Conservation (phyloP, 257 asterid species). For the Solanum dulcamara region DNA sequence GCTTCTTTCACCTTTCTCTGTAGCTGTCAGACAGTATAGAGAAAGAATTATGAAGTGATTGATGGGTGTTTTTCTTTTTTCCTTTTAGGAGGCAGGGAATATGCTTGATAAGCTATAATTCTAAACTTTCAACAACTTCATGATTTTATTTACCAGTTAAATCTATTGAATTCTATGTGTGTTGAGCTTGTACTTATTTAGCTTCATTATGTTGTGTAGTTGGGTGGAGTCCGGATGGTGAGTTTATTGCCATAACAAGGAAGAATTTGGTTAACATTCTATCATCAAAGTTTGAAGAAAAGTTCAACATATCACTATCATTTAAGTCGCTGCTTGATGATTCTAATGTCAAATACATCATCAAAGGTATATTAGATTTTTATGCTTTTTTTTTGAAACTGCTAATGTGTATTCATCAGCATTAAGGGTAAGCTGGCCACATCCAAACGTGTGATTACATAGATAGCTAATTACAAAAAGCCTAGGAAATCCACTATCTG, state of each 20-base stretch:
- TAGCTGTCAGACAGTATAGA: background rate
- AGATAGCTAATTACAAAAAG: too few relatives aligned
- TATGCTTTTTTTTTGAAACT: too few relatives aligned
- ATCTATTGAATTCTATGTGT: background rate
- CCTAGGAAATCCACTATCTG: too few relatives aligned
- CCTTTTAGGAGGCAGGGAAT: background rate
- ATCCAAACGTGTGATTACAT: too few relatives aligned
- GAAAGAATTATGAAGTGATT: background rate
- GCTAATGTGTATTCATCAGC: too few relatives aligned
- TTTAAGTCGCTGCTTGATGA: slow-evolving; percentile 47
- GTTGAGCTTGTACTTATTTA: background rate
- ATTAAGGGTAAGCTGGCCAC: too few relatives aligned
- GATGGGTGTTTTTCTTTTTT: background rate
- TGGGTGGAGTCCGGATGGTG: slow-evolving; percentile 72
- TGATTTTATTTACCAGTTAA: background rate
- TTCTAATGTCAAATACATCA: slow-evolving; percentile 31
- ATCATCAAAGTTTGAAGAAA: slow-evolving; percentile 51
- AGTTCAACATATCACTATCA: slow-evolving; percentile 32
- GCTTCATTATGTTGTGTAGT: slow-evolving; percentile 31
- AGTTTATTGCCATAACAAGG: slow-evolving; percentile 60
- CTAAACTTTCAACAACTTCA: background rate
- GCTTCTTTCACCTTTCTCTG: background rate
- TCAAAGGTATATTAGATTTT: slow-evolving; percentile 25
- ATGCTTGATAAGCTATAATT: background rate
- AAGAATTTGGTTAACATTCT: slow-evolving; percentile 51